Evolutionary conservation across 495 filamentous ascomycete species (phyloP), one percentile per base, ranked within the genome.

Genomic region (Neurospora sublineolata): DNA sequence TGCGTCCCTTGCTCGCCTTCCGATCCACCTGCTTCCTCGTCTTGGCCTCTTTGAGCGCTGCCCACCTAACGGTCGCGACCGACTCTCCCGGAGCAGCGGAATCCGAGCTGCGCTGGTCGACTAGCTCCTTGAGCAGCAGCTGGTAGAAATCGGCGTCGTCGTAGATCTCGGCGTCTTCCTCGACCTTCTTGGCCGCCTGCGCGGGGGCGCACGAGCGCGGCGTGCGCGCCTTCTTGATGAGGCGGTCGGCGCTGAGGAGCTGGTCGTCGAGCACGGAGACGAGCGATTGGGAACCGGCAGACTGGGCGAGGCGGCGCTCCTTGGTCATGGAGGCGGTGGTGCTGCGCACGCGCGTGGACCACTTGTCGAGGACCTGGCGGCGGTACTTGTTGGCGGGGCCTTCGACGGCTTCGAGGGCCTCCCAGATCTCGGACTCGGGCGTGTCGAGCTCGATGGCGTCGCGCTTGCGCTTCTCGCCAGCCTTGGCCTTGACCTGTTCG

Each of bases 141-240:
- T 95, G 92, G 83, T 99, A 99, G 82, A 98, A 97, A 78, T 93
- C 89, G 9, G 91, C 91, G 76, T 98, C 95, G 76, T 98, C 94
- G 82, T 94, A 99, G 77, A 97, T 87, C 4, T 83, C 75, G 12
- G 73, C 73, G 72, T 86, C 84, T 75, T 88, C 84, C 6, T 83
- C 82, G 10, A 85, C 73, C 73, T 86, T 86, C 44, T 79, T 79
- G 11, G 86, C 80, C 20, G 86, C 83, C 75, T 93, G 91, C 0
- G 87, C 75, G 0, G 92, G 92, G 6, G 92, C 92, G 75, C 91
- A 93, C 1, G 89, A 91, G 30, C 92, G 86, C 12, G 92, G 89
- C 0, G 85, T 87, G 9, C 84, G 86, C 68, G 93, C 89, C 76
- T 89, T 81, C 76, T 84, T 86, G 40, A 94, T 79, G 11, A 94